Conservation (phyloP, 306 rosid genomes). For the Sesbania bispinosa region DNA sequence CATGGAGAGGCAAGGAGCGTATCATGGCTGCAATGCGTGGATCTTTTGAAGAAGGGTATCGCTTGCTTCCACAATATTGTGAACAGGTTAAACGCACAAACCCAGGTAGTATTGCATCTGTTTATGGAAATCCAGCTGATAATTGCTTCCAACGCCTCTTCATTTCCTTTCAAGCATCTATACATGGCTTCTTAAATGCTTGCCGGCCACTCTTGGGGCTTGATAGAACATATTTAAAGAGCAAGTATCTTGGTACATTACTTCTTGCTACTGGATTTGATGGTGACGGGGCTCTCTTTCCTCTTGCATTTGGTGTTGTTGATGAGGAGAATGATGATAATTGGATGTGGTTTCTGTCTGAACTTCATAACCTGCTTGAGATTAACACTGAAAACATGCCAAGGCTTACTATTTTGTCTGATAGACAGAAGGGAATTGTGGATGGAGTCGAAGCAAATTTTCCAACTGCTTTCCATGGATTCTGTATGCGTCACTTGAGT, state of each 20-base stretch:
- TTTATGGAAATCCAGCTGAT: slow-evolving; percentile 58
- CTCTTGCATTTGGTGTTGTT: slow-evolving; percentile 78
- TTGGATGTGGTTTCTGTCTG: slow-evolving; percentile 88
- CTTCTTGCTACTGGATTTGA: slow-evolving; percentile 79
- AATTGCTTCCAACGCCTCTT: slow-evolving; percentile 74
- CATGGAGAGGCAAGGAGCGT: slow-evolving; percentile 92
- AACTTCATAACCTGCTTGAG: slow-evolving; percentile 75
- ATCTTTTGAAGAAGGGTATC: slow-evolving; percentile 81
- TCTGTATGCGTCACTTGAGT: slow-evolving; percentile 81
- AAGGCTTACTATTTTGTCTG: slow-evolving; percentile 77
- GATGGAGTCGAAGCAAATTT: slow-evolving; percentile 79
- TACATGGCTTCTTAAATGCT: slow-evolving; percentile 77
- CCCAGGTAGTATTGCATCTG: slow-evolving; percentile 73
- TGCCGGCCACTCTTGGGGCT: slow-evolving; percentile 80
- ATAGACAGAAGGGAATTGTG: slow-evolving; percentile 68
- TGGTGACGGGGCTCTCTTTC: slow-evolving; percentile 77
- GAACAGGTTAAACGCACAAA: slow-evolving; percentile 78
- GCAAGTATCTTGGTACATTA: slow-evolving; percentile 73
- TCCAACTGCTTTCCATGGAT: slow-evolving; percentile 85
- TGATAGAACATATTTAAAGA: slow-evolving; percentile 69
- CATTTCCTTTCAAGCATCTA: slow-evolving; percentile 77
- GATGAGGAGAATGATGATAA: slow-evolving; percentile 81
- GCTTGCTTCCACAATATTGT: slow-evolving; percentile 79
- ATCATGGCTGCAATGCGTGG: slow-evolving; percentile 91
- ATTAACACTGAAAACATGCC: slow-evolving; percentile 83